Base-by-base conservation (phyloP, 768 basidiomycete species). In the Panellus pusillus region DNA sequence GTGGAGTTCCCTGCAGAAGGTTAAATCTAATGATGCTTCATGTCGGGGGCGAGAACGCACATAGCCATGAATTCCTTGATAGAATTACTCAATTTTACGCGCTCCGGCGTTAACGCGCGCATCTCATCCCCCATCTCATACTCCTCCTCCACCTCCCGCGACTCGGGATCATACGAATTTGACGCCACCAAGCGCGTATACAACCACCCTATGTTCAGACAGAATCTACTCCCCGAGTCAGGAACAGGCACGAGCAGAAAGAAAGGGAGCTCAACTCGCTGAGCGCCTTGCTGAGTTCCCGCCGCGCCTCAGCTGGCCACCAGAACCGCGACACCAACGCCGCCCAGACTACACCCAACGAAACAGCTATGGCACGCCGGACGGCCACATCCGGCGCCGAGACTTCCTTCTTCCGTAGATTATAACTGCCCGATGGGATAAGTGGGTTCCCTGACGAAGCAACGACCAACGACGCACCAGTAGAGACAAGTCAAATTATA, bases 231-330 rank as follows among this genome's bases (percentile, higher is more conserved):
- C 24, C 2, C n/a, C n/a, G 11, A 45, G 47, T 45, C 14, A 56
- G 31, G 27, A 35, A 43, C 20, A 18, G 24, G 29, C 35, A 51
- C 12, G 32, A 28, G 24, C 24, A 24, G 24, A 24, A 24, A 36
- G 32, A 50, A 18, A 14, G 32, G 49, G 9, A 5, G 64, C 62
- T 46, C 29, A 47, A 96, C 93, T 98, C 94, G 73, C 92, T 87
- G 6, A 98, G 77, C 0, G 84, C 87, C 56, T 84, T 86, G 43
- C 87, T 83, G 4, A 99, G 74, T 69, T 98, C 96, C 37, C 89
- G 76, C 42, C 96, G 75, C 0, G 97, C 97, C 64, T 97, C 95
- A 9, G 90, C 82, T 1, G 97, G 97, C 96, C 95, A 98, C 90
- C 94, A 93, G 58, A 88, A 87, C 43, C 92, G 76, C 5, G 91